A percentile compares a stretch with the other conserved stretches of the same genome.
Conservation (phyloP, 106 monocot genomes). For the Iris macrosiphon region DNA sequence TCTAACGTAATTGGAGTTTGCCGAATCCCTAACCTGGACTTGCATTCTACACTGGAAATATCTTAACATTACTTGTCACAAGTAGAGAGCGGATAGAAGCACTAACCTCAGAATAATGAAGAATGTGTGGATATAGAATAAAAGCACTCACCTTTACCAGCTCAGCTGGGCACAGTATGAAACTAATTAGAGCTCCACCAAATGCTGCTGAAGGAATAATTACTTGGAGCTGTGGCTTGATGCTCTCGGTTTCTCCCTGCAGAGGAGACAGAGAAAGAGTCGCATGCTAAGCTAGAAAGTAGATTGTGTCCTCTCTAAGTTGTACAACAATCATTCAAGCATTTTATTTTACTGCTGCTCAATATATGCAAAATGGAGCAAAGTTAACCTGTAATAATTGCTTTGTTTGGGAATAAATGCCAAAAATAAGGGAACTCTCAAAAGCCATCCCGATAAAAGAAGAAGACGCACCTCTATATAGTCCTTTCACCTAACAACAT, state of each 20-base stretch:
- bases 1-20: slow-evolving; percentile 28
- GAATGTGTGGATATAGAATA: neutral
- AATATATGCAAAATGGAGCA: neutral
- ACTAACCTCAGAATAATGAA: no score
- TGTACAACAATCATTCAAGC: neutral
- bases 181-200: slow-evolving; percentile 82
- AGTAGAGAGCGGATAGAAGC: no score
- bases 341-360: neutral
- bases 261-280: neutral
- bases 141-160: slow-evolving; percentile 60
- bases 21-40: slow-evolving; percentile 67
- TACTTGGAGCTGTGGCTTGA: slow-evolving; percentile 63
- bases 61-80: slow-evolving; percentile 27
- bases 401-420: slow-evolving; percentile 76
- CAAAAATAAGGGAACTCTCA: slow-evolving; percentile 83
- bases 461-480: slow-evolving; percentile 84
- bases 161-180: slow-evolving; percentile 77
- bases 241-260: slow-evolving; percentile 48
- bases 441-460: slow-evolving; percentile 72
- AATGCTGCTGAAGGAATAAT: slow-evolving; percentile 88
- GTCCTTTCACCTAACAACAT: slow-evolving; percentile 79
- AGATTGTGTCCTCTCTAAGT: neutral
- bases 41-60: slow-evolving; percentile 96
- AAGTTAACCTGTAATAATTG: slow-evolving; percentile 63
- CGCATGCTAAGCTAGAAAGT: neutral